A percentile compares a stretch with the other conserved stretches of the same genome.
Evolutionary conservation across 257 asterid species (phyloP).

Genomic region (Lavandula angustifolia): DNA sequence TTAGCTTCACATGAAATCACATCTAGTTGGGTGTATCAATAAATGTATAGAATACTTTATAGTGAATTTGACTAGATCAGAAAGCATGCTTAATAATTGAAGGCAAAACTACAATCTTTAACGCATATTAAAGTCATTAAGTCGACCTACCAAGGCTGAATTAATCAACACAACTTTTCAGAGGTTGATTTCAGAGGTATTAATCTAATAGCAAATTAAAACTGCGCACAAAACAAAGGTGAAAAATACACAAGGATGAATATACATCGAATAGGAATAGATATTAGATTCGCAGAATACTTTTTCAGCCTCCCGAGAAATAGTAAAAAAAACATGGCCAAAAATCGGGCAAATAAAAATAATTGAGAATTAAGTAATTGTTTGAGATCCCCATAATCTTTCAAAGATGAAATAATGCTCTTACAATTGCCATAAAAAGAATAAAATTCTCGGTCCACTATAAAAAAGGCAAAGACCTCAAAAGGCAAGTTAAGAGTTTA

Average conservation of each 20-base stretch:
- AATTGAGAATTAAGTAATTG: background rate
- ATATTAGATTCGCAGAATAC: background rate
- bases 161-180: background rate
- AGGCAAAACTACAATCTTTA: background rate
- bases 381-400: background rate
- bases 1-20: background rate
- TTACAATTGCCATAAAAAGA: constrained; percentile 25
- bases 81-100: background rate
- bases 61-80: background rate
- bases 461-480: constrained; percentile 23
- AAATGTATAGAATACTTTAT: background rate
- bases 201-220: background rate
- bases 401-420: background rate
- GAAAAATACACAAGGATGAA: background rate
- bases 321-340: background rate
- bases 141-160: background rate
- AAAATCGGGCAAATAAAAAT: background rate
- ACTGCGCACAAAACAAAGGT: background rate
- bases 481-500: constrained; percentile 28
- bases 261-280: background rate
- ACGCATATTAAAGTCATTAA: background rate
- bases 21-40: background rate
- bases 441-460: constrained; percentile 19
- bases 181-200: background rate
- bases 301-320: background rate